Evolutionary conservation across 345 rosid genomes (phyloP), one percentile per base, ranked within the genome.

Genomic region (Heritiera littoralis): DNA sequence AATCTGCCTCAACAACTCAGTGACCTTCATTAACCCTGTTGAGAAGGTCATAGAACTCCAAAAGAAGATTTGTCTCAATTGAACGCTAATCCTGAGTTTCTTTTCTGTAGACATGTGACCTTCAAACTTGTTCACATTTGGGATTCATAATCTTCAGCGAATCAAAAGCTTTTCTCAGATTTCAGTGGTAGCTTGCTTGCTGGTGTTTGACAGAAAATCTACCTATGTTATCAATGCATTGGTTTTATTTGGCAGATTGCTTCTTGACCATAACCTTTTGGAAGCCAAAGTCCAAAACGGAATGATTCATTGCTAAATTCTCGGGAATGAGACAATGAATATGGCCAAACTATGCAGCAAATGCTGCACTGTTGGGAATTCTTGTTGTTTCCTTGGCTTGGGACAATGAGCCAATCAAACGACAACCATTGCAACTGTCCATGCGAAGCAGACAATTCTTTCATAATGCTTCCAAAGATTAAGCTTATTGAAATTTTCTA

Each of bases 361-460:
- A 32, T 14, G 41, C 18, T 69, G 55, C 55, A 69, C 55, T 11
- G 54, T 23, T 13, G 17, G 18, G 74, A 14, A 7, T 10, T 23
- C 14, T 71, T 71, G 11, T 46, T 69, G 56, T 71, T 61, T 71
- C 75, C 75, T 28, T 49, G 60, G 59, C 13, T 28, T 49, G 6
- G 20, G 75, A 71, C 75, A 71, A 28, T 14, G 7, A 30, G 18
- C 43, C 12, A 30, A 14, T 14, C 17, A 7, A 8, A 15, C 35
- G 13, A 71, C 30, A 71, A 51, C 30, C 8, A 43, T 71, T 51
- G 23, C 14, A 49, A 45, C 30, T 49, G 6, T 23, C 74, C 56
- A 70, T 30, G 43, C 28, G 7, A 71, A 71, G 45, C 23, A 51
- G 60, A 32, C 41, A 71, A 30, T 51, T 58, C 15, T 8, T 51